Base-by-base conservation (phyloP, 371 early-diverging fungal species). In the Lichtheimia corymbifera region DNA sequence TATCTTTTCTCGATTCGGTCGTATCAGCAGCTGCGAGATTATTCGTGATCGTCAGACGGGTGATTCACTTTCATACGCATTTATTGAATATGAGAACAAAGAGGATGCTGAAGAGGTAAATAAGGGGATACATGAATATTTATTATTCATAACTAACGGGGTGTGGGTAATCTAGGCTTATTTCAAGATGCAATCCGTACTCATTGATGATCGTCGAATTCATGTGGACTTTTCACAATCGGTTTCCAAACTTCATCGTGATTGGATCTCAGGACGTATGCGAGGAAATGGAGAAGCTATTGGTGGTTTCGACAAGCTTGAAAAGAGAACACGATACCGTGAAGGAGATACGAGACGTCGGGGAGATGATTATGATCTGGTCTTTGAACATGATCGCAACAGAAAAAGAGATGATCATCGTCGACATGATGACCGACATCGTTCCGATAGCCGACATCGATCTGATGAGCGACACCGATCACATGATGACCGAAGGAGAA, bases 201-300 rank as follows among this genome's bases (percentile, higher is more conserved):
- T 97, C 27, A 93, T 98, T 59, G 99, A 98, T 68, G 99, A 97
- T 71, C 89, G 97, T 2, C 80, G 99, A 42, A 97, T 98, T 44
- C 93, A 95, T 68, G 97, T 98, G 14, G 99, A 98, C 71, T 98
- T 98, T 68, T 97, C 97, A 18, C 99, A 98, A 78, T 92, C 92
- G 27, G 98, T 98, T 1, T 88, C 91, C 41, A 92, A 92, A 56
- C 76, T 96, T 17, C 92, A 92, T 66, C 82, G 83, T 52, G 86
- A 84, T 47, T 91, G 91, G 91, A 76, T 90, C 18, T 58, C 76
- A 17, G 79, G 79, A 53, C 74, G 85, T 28, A 70, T 77, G 66
- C 70, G 62, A 50, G 76, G 65, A 20, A 70, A 50, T 14, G 65
- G 56, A 7, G 80, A 82, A 50, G 77, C 76, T 47, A 79, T 85